Evolutionary conservation across 2,329 filamentous ascomycete species (phyloP), one percentile per base, ranked within the genome.

Genomic region (Penicillium sclerotiorum): DNA sequence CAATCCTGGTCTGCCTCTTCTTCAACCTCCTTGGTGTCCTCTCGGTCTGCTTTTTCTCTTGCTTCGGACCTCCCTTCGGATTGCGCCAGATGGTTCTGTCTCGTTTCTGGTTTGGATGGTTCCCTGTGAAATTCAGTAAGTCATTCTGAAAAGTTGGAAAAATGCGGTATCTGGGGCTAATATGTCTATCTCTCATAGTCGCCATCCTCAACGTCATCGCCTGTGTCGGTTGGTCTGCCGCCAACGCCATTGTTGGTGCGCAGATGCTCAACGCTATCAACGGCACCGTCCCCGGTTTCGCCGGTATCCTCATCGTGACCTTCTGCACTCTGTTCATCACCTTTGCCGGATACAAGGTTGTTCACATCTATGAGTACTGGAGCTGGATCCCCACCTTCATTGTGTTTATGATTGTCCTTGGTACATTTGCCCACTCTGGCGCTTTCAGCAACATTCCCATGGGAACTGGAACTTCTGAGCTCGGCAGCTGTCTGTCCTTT

Each of bases 61-160:
- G 83, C 15, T 90, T 91, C 63, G 88, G 89, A 2, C 85, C 89
- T 2, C 74, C 75, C 8, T 90, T 90, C 57, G 89, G 88, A 4
- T 76, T 91, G 56, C 82, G 89, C 47, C 89, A 91, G 65, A 90
- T 92, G 85, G 86, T 91, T 1, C 77, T 92, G n/a, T 85, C 86
- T 9, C 79, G 88, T 28, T 91, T 87, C 72, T 91, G 80, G 72
- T 91, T 90, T 66, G 88, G 88, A 8, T 89, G 82, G 71, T 85
- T 81, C 57, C 80, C 79, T n/a, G 83, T 84, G 25, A 88, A 87
- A 68, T 69, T 89, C 58, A 81, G 84, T 86, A 72, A 68, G 79
- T 49, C 25, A 15, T 39, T 5, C 8, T 6, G 18, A 6, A 2
- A 43, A 15, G 5, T 25, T 15, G 8, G 5, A 11, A 32, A 5